These are phyloP conservation scores for Cryptococcus deneoformans DNA, from an alignment of 1,284 basidiomycete genomes.

Conservation along the genomic window DNA sequence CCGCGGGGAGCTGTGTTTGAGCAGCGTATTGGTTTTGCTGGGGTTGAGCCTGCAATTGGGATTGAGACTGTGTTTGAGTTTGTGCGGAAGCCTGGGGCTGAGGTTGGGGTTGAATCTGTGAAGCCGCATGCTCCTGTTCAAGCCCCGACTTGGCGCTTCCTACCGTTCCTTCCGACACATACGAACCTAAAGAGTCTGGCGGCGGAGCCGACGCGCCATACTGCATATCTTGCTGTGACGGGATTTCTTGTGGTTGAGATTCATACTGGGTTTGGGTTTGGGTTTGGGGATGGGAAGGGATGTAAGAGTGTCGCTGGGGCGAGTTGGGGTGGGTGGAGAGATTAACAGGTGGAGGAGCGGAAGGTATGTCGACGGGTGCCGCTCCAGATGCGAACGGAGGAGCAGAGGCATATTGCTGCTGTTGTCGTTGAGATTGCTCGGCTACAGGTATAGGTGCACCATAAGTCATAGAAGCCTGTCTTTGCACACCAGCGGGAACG, in stretches of 20 bases:
- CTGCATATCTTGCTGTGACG: neutral
- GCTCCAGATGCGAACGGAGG: neutral
- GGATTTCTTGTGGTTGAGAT: conserved; percentile 19
- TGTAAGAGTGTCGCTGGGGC: conserved; percentile 6
- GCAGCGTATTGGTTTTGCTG: conserved; percentile 9
- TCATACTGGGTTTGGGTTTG: neutral
- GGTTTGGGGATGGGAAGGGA: conserved; percentile 1
- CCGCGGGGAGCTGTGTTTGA: conserved; percentile 14
- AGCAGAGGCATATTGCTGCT: conserved; percentile 10
- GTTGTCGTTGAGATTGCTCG: neutral
- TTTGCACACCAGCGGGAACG: conserved; percentile 9
- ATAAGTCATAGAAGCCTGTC: conserved; percentile 22
- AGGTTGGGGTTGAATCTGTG: conserved; percentile 20
- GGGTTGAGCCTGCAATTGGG: conserved; percentile 15
- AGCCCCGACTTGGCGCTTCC: neutral
- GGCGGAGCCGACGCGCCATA: neutral
- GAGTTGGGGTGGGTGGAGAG: conserved; percentile 25
- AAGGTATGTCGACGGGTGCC: neutral
- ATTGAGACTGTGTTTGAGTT: conserved; percentile 17
- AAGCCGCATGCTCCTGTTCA: neutral
- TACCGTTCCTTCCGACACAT: neutral
- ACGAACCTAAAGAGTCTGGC: neutral
- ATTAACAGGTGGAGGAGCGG: conserved; percentile 25
- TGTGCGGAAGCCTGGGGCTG: conserved; percentile 6
- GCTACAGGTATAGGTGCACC: conserved; percentile 14